Evolutionary conservation across 805 yeast species (phyloP), one percentile per base, ranked within the genome.

Genomic region (Nadsonia fulvescens): DNA sequence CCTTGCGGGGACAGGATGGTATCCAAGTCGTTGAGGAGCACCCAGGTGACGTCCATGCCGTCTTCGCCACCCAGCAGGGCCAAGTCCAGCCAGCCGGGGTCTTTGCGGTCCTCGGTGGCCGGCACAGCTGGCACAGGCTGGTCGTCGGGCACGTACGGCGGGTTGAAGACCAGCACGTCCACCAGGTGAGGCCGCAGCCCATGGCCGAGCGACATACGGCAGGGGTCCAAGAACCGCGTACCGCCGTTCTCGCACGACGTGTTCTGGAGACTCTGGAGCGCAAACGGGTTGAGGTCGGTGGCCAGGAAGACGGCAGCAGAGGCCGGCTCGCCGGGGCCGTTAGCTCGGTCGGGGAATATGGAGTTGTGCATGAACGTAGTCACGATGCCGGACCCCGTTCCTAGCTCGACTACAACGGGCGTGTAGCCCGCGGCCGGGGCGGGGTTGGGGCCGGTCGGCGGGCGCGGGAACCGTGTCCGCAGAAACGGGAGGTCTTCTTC

Each of bases 61-160:
- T 76, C 73, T 6, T 56, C 54, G 0, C 98, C 98, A 1, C 98
- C 98, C 14, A 74, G 59, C 13, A 89, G 58, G 0, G 98, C 98
- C 30, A 86, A 50, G 44, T 86, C 94, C 1, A 89, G 56, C 94
- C 95, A 82, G 9, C 56, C 54, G 15, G 61, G 58, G 11, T 65
- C 70, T 6, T 58, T 63, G 3, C 56, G 58, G 0, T 36, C 38
- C 1, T n/a, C n/a, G n/a, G 31, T 32, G 0, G 89, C 89, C 0
- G 96, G 95, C 0, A 79, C 75, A 0, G 41, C 43, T 2, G 39
- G 36, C 5, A 35, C 36, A 5, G 26, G 22, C 8, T 27, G 22
- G 32, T 70, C 82, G 1, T 86, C 78, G 0, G 98, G 98, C 1
- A 89, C 98, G 44, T 89, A 89, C 0, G 98, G 98, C 1, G 98